phyloP scores from a whole-genome alignment of 352 stramenopile genomes.

The Globisporangium acanthophoron region DNA sequence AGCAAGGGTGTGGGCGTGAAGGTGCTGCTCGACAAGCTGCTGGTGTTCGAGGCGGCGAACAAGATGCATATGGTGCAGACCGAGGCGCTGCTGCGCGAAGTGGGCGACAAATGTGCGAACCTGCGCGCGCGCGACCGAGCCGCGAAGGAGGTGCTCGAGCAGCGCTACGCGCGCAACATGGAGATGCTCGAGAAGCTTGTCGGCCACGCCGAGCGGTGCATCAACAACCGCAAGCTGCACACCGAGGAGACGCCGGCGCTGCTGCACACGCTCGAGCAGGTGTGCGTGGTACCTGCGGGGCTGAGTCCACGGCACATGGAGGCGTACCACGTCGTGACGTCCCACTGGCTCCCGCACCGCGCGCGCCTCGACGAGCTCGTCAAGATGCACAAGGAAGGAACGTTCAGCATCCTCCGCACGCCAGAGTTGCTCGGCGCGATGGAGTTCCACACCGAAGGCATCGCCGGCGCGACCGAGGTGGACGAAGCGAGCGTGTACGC shows the following conservation, averaged over 20 bases:
- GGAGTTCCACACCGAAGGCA: slow-evolving; percentile 63
- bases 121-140: slow-evolving; percentile 36
- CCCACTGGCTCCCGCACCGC: slow-evolving; percentile 48
- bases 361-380: slow-evolving; percentile 53
- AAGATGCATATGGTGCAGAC: slow-evolving; percentile 79
- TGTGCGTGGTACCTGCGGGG: slow-evolving; percentile 48
- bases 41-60: slow-evolving; percentile 60
- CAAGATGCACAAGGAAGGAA: slow-evolving; percentile 72
- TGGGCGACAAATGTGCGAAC: slow-evolving; percentile 59
- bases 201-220: slow-evolving; percentile 44
- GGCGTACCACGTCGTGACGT: slow-evolving; percentile 63
- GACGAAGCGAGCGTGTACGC: slow-evolving; percentile 32
- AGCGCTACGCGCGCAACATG: slow-evolving; percentile 34
- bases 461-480: slow-evolving; percentile 38
- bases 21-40: slow-evolving; percentile 41
- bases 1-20: slow-evolving; percentile 58
- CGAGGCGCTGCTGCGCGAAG: slow-evolving; percentile 43
- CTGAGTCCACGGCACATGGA: slow-evolving; percentile 37
- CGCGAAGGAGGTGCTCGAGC: slow-evolving; percentile 33
- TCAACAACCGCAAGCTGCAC: slow-evolving; percentile 77
- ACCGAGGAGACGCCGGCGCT: slow-evolving; percentile 55
- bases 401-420: slow-evolving; percentile 72
- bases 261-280: slow-evolving; percentile 57
- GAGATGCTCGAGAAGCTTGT: slow-evolving; percentile 50
- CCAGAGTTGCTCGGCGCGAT: slow-evolving; percentile 58